Evolutionary conservation across 2,329 filamentous ascomycete genomes (phyloP).

Genomic region (Pestalotiopsis sp.): DNA sequence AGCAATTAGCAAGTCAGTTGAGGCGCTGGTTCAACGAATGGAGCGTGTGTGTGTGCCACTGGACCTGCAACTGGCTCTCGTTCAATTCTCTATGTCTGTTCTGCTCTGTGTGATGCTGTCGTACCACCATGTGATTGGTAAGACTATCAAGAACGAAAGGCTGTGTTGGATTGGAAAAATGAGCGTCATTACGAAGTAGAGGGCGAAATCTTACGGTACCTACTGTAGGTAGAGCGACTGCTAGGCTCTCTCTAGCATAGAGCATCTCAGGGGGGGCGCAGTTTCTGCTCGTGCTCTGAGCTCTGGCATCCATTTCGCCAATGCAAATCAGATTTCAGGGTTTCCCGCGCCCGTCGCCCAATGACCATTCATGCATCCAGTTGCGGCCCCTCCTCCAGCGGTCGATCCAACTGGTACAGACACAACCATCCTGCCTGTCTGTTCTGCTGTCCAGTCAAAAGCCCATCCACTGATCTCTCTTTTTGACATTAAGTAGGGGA

Average conservation of each 20-base stretch:
- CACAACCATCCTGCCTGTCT: not conserved
- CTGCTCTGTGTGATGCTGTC: too few species aligned
- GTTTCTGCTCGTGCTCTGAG: not conserved
- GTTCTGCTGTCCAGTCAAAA: not conserved
- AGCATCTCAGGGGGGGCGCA: not conserved
- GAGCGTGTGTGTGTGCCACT: not conserved
- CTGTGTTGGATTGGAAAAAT: too few species aligned
- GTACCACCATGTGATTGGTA: too few species aligned
- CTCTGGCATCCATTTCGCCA: not conserved
- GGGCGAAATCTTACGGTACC: too few species aligned
- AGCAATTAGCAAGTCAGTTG: not conserved
- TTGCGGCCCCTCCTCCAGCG: not conserved
- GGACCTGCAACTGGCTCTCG: too few species aligned
- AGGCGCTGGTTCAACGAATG: not conserved
- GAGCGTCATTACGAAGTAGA: too few species aligned
- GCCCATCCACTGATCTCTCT: not conserved
- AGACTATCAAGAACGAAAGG: too few species aligned
- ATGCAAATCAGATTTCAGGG: not conserved
- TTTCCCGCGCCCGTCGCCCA: not conserved
- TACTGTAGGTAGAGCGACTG: too few species aligned
- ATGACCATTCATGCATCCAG: not conserved
- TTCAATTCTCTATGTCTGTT: not conserved
- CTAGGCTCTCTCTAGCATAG: not conserved
- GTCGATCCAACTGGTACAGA: not conserved
- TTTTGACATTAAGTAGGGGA: not conserved